These are phyloP conservation scores for Cymbopogon citratus DNA, from an alignment of 176 grass and related monocot genomes.

Conservation along the genomic window DNA sequence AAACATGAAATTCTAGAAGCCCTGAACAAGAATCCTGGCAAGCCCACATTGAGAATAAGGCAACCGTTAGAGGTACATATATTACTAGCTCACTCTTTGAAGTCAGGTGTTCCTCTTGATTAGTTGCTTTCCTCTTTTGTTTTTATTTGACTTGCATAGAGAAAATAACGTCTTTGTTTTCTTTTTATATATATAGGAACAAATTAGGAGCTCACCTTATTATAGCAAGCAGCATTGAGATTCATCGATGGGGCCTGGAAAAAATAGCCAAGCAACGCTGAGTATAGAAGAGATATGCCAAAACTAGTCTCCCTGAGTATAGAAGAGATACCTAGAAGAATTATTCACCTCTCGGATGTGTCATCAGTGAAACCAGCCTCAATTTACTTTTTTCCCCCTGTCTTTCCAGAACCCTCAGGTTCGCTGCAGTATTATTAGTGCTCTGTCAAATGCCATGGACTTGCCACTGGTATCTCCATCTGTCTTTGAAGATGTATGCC, in stretches of 20 bases:
- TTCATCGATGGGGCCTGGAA: too few relatives aligned
- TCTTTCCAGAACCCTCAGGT: not conserved
- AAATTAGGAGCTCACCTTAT: too few relatives aligned
- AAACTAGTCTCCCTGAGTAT: not conserved
- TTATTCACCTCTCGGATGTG: not conserved
- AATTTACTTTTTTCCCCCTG: not conserved
- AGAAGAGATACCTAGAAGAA: slow-evolving; percentile 1
- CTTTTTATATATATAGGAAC: too few relatives aligned
- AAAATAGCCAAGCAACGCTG: too few relatives aligned
- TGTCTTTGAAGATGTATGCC: not conserved
- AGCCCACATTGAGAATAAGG: not conserved
- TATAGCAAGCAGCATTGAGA: too few relatives aligned
- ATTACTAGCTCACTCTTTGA: too few relatives aligned
- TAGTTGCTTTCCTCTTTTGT: too few relatives aligned
- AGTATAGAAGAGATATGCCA: too few relatives aligned
- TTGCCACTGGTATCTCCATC: slow-evolving; percentile 4
- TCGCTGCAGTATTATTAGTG: slow-evolving; percentile 18
- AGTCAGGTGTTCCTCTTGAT: too few relatives aligned
- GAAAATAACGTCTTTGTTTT: too few relatives aligned
- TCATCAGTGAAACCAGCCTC: not conserved
- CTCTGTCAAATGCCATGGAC: not conserved
- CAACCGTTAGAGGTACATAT: not conserved
- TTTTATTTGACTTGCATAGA: too few relatives aligned
- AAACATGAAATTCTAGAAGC: not conserved
- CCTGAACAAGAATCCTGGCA: not conserved